Percentiles rank a stretch among this genome's conserved stretches.
These are phyloP conservation scores for Boletus tylopilopsis DNA, from an alignment of 768 basidiomycete species.

Conservation along the genomic window DNA sequence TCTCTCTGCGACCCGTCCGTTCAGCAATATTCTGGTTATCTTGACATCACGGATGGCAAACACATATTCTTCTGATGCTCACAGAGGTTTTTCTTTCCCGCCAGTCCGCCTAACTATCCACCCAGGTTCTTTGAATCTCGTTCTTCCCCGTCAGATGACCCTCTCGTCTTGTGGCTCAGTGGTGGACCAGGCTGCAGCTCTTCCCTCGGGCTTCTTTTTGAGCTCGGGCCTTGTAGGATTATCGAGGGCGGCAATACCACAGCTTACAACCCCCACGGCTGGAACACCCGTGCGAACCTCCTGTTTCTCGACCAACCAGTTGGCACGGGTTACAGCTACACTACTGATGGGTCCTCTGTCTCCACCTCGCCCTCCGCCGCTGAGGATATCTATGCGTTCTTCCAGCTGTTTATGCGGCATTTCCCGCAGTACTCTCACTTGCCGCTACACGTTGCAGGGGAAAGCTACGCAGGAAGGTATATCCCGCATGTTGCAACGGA, in stretches of 20 bases:
- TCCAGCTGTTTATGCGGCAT: too few relatives aligned
- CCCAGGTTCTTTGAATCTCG: constrained; percentile 88
- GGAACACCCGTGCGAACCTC: constrained; percentile 71
- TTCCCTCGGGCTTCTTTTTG: constrained; percentile 83
- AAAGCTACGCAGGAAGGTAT: too few relatives aligned
- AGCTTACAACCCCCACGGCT: constrained; percentile 73
- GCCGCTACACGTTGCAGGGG: too few relatives aligned
- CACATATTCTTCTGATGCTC: constrained; percentile 89
- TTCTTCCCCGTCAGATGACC: constrained; percentile 66
- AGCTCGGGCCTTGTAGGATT: constrained; percentile 86
- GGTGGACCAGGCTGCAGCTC: constrained; percentile 74
- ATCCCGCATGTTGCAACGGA: constrained; percentile 71
- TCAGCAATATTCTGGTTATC: constrained; percentile 73
- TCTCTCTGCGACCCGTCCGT: constrained; percentile 81
- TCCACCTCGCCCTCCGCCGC: constrained; percentile 82
- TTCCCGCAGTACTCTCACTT: too few relatives aligned
- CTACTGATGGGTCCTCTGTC: constrained; percentile 68
- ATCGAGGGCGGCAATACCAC: constrained; percentile 65
- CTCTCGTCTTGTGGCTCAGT: constrained; percentile 89
- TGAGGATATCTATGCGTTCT: constrained; percentile 84
- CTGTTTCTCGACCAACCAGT: constrained; percentile 74
- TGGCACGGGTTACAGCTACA: constrained; percentile 88
- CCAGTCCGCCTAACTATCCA: too few relatives aligned
- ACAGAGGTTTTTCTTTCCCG: too few relatives aligned
- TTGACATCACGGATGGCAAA: constrained; percentile 74